Conservation (phyloP, 371 early-diverging fungal genomes). For the Mucor piriformis region DNA sequence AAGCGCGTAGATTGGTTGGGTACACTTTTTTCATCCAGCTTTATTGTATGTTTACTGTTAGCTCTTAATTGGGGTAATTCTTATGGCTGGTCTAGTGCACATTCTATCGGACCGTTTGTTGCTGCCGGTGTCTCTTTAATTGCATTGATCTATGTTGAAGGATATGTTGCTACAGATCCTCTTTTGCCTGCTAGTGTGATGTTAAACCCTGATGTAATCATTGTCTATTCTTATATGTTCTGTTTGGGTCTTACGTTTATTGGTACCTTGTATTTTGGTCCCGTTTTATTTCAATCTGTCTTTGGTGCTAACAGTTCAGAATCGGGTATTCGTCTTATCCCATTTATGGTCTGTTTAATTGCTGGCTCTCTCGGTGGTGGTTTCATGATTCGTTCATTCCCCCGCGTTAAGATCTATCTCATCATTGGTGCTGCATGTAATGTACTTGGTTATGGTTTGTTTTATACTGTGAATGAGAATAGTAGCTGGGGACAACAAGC, state of each 20-base stretch:
- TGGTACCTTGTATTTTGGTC: slow-evolving; percentile 72
- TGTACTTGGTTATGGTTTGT: slow-evolving; percentile 45
- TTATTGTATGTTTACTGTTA: slow-evolving; percentile 51
- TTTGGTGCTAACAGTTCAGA: slow-evolving; percentile 41
- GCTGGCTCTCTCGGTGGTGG: slow-evolving; percentile 41
- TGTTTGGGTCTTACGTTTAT: slow-evolving; percentile 73
- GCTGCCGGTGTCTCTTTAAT: slow-evolving; percentile 46
- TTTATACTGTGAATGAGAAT: slow-evolving; percentile 39
- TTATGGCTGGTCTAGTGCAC: slow-evolving; percentile 53
- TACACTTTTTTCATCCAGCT: slow-evolving; percentile 36
- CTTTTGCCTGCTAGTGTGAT: slow-evolving; percentile 30
- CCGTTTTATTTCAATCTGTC: slow-evolving; percentile 59
- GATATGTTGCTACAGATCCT: slow-evolving; percentile 56
- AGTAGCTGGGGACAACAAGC: slow-evolving; percentile 46
- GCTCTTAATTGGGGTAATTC: slow-evolving; percentile 57
- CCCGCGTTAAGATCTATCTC: slow-evolving; percentile 34
- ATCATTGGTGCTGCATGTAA: slow-evolving; percentile 36
- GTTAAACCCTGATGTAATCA: slow-evolving; percentile 42
- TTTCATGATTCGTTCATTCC: slow-evolving; percentile 20
- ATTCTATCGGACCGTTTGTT: slow-evolving; percentile 56
- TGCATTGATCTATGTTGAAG: slow-evolving; percentile 47
- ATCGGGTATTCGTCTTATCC: slow-evolving; percentile 50
- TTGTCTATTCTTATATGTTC: slow-evolving; percentile 52
- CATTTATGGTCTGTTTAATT: slow-evolving; percentile 47
- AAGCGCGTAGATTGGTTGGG: slow-evolving; percentile 69